Conservation (phyloP, 1,139 yeast species). For the Scheffersomyces titani region DNA sequence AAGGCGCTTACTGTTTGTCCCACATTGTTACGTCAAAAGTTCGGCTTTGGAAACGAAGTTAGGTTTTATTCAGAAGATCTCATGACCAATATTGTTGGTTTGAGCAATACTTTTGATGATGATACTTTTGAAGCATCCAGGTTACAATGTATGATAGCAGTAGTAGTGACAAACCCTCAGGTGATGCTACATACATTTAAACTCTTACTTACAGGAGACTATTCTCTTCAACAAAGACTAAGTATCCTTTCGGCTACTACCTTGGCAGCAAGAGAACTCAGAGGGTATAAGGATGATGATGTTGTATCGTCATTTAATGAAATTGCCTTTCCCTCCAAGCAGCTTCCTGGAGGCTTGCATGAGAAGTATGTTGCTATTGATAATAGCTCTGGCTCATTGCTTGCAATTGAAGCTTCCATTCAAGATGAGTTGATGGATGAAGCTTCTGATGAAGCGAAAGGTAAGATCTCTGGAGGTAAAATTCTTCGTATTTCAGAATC, state of each 20-base stretch:
- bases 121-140: slow-evolving; percentile 51
- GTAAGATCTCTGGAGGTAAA: slow-evolving; percentile 46
- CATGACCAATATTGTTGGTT: slow-evolving; percentile 44
- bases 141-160: slow-evolving; percentile 53
- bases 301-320: slow-evolving; percentile 36
- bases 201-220: slow-evolving; percentile 59
- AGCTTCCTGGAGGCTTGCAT: slow-evolving; percentile 51
- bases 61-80: slow-evolving; percentile 48
- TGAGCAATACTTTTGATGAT: slow-evolving; percentile 52
- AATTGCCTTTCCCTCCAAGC: slow-evolving; percentile 38
- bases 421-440: slow-evolving; percentile 39
- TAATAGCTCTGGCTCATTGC: neutral
- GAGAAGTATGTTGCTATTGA: slow-evolving; percentile 22
- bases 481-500: slow-evolving; percentile 51
- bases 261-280: slow-evolving; percentile 58
- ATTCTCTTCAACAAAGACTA: slow-evolving; percentile 63
- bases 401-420: slow-evolving; percentile 11
- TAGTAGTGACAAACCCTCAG: slow-evolving; percentile 50
- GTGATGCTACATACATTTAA: slow-evolving; percentile 39
- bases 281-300: slow-evolving; percentile 55
- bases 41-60: slow-evolving; percentile 55
- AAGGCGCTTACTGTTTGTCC: slow-evolving; percentile 57
- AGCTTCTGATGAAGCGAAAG: slow-evolving; percentile 43
- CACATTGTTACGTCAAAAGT: slow-evolving; percentile 54
- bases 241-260: slow-evolving; percentile 56